Base-by-base conservation (phyloP, 164 flowering plant genomes). In the Vitis riparia region DNA sequence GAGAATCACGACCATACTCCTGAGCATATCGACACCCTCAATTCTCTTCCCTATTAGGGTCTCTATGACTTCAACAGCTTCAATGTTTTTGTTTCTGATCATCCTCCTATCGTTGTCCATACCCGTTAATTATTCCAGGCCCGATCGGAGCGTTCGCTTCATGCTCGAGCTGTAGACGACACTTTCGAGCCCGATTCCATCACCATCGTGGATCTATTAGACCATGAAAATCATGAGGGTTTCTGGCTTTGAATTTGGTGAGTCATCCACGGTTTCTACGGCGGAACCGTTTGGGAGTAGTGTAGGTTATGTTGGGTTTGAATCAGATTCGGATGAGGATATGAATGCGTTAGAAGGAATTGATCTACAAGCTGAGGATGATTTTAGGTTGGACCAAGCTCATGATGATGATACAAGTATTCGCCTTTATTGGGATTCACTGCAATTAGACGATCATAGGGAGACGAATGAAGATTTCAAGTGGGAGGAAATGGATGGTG, bases 401-500 rank as follows among this genome's bases (percentile, higher is more conserved):
- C 29, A 55, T 56, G 84, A 76, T 15, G 86, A 83, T 32, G 85
- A 79, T 64, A 49, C 65, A 6, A 80, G 74, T 63, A 66, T 75
- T 48, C 86, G 77, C 4, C 85, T 90, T 52, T 77, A 83, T 73
- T 86, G 88, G 94, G 94, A 89, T 80, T 84, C 89, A 6, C 79
- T 89, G 50, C 85, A 78, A 11, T 73, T 89, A 76, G 91, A 89
- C 44, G 7, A 86, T 75, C 82, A 67, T 10, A 71, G 79, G 32
- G 81, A 72, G n/a, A 23, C 62, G 0, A 77, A 71, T 73, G 92
- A 83, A 30, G 96, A 89, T 61, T 86, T 86, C 17, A 92, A 90
- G 78, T 92, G 98, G 96, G 98, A 91, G 74, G 92, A 89, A 73
- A 87, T 92, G 6, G 89, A 87, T 62, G 86, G 67, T 3, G 56